These are phyloP conservation scores for Nakaseomyces kungkrabaensis DNA, from an alignment of 1,139 yeast species.

Conservation along the genomic window DNA sequence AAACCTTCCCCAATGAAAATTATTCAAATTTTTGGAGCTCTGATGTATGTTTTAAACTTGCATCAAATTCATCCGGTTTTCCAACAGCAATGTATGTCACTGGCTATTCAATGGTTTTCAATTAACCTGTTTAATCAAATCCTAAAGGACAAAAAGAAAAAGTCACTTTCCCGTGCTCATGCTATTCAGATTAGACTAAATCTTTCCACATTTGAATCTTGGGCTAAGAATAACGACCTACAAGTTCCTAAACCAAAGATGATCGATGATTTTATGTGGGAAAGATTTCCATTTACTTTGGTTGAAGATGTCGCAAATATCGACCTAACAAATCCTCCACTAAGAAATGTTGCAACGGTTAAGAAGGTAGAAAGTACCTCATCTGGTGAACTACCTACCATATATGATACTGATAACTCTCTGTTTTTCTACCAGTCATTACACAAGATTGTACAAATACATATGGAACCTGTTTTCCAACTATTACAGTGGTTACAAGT, in stretches of 20 bases:
- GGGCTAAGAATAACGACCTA: constrained; percentile 73
- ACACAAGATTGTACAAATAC: constrained; percentile 50
- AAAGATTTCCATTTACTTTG: constrained; percentile 36
- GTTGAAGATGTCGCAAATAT: constrained; percentile 27
- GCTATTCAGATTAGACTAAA: constrained; percentile 88
- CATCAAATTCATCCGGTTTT: constrained; percentile 72
- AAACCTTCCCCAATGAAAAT: constrained; percentile 83
- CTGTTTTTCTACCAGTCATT: constrained; percentile 48
- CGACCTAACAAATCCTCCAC: constrained; percentile 15
- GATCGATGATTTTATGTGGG: constrained; percentile 31
- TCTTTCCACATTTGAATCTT: constrained; percentile 78
- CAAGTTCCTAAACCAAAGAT: constrained; percentile 38
- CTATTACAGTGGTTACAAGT: constrained; percentile 86
- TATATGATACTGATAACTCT: constrained; percentile 30
- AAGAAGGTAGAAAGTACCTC: constrained; percentile 13
- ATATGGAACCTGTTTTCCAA: constrained; percentile 67
- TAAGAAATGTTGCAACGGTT: constrained; percentile 25
- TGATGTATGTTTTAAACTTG: constrained; percentile 72
- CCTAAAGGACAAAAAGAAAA: constrained; percentile 46
- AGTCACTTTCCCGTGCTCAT: constrained; percentile 63
- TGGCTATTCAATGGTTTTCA: constrained; percentile 71
- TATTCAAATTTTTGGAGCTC: constrained; percentile 80
- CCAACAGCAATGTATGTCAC: constrained; percentile 66
- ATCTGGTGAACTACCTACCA: constrained; percentile 1
- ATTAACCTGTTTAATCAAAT: constrained; percentile 65